Evolutionary conservation across 2,329 filamentous ascomycete genomes (phyloP).

Genomic region (Juglanconis juglandina): DNA sequence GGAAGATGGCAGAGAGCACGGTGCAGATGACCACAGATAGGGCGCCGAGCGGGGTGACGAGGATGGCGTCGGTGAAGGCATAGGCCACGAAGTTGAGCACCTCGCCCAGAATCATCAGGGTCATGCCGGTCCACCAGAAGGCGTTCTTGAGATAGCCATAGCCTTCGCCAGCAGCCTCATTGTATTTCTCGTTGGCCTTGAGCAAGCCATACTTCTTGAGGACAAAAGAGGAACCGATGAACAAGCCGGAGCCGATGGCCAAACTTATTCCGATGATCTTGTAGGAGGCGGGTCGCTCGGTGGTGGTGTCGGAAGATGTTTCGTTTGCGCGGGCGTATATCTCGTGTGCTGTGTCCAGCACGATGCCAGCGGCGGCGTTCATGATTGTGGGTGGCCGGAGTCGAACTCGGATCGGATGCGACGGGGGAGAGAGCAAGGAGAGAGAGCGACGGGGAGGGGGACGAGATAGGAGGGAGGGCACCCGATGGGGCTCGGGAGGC

Average conservation of each 20-base stretch:
- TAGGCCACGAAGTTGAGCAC: conserved; percentile 97
- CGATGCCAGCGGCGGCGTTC: conserved; percentile 74
- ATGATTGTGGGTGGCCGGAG: conserved; percentile 67
- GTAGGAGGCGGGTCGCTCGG: conserved; percentile 55
- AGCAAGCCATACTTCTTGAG: conserved; percentile 91
- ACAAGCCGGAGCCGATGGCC: conserved; percentile 81
- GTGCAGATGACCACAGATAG: conserved; percentile 90
- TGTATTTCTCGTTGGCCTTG: conserved; percentile 92
- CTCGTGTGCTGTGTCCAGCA: conserved; percentile 32
- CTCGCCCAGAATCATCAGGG: conserved; percentile 92
- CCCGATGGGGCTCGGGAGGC: neutral
- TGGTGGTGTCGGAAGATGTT: conserved; percentile 23
- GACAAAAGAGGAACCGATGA: conserved; percentile 93
- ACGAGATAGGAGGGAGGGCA: neutral
- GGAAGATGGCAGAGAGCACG: conserved; percentile 85
- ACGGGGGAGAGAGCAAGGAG: conserved; percentile 15
- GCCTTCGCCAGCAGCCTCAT: conserved; percentile 91
- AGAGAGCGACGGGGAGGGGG: neutral
- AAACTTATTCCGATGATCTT: conserved; percentile 84
- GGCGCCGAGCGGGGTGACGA: conserved; percentile 43
- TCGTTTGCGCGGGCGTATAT: conserved; percentile 43
- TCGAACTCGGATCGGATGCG: conserved; percentile 48
- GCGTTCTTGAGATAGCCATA: conserved; percentile 95
- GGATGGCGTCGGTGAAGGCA: conserved; percentile 69
- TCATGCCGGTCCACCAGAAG: conserved; percentile 97